A percentile compares a stretch with the other conserved stretches of the same genome.
Conservation (phyloP, 2,329 filamentous ascomycete genomes). For the Claviceps spartinae region DNA sequence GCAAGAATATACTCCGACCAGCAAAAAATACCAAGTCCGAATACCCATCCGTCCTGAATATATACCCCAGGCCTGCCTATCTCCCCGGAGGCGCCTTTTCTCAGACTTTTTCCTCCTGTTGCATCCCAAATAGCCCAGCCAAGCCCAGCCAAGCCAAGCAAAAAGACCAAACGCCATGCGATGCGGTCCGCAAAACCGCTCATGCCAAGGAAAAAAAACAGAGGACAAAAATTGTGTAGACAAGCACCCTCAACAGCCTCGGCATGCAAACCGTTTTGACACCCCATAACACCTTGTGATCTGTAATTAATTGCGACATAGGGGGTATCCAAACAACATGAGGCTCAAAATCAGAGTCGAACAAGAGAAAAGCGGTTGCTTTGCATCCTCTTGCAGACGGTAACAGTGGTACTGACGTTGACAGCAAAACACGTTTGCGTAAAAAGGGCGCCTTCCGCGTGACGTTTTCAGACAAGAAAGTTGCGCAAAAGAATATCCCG, state of each 20-base stretch:
- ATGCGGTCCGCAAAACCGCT: neutral
- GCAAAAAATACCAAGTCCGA: too few relatives aligned
- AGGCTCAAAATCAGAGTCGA: slow-evolving; percentile 5
- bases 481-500: slow-evolving; percentile 3
- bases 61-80: too few relatives aligned
- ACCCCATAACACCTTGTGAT: slow-evolving; percentile 10
- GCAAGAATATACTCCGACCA: too few relatives aligned
- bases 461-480: neutral
- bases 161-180: neutral
- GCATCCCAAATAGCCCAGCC: too few relatives aligned
- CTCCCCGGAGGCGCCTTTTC: too few relatives aligned
- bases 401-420: neutral
- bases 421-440: neutral
- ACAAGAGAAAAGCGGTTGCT: neutral
- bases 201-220: neutral
- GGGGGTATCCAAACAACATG: slow-evolving; percentile 15
- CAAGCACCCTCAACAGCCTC: slow-evolving; percentile 7
- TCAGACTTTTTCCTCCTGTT: too few relatives aligned
- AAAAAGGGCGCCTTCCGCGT: too few relatives aligned
- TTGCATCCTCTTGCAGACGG: slow-evolving; percentile 6
- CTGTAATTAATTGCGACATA: slow-evolving; percentile 4
- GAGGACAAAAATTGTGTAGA: neutral
- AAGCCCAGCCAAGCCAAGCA: too few relatives aligned
- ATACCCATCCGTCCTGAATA: too few relatives aligned
- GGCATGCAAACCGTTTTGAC: slow-evolving; percentile 6